Base-by-base conservation (phyloP, 352 stramenopile species). In the Globisporangium middletonii region DNA sequence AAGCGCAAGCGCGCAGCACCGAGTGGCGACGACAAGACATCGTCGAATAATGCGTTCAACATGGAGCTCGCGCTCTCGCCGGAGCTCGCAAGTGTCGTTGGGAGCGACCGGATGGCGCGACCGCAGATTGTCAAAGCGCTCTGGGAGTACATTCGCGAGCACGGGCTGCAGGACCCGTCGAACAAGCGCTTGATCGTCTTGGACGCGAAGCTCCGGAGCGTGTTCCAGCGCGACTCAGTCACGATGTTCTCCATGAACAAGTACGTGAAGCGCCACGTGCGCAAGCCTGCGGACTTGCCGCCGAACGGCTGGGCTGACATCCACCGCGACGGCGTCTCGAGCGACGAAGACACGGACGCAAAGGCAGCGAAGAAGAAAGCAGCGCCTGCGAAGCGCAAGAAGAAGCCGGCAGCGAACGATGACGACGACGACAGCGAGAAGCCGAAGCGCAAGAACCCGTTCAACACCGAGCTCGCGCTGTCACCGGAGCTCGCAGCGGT, bases 111-210 rank as follows among this genome's bases (percentile, higher is more conserved):
- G 42, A 95, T 95, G 83, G 86, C 91, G 2, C 76, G 95, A 2
- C 92, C 92, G 8, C 89, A 98, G 59, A 86, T 98, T 41, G 92
- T 98, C 37, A 98, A 98, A 65, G 71, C 74, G n/a, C 57, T 99
- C 2, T 99, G 96, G 96, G 87, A 95, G 51, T 98, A 99, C 68
- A 98, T 99, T 54, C 86, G 85, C 50, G 88, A 97, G 55, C 79
- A 99, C 61, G 67, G 96, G 27, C 77, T 99, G 38, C 96, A 99
- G 71, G 94, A 98, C 72, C 95, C 96, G 6, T 83, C 84, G 33
- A 95, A 99, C 66, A 97, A 96, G 68, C 85, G 93, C 18, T 75
- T 86, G 53, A 98, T 99, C 59, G 59, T 97, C 9, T 70, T 96
- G 51, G 93, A 98, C 63, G 86, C 92, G 33, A 86, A 66, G 38